Conservation (phyloP, 768 basidiomycete genomes). For the Favolaschia claudopus region DNA sequence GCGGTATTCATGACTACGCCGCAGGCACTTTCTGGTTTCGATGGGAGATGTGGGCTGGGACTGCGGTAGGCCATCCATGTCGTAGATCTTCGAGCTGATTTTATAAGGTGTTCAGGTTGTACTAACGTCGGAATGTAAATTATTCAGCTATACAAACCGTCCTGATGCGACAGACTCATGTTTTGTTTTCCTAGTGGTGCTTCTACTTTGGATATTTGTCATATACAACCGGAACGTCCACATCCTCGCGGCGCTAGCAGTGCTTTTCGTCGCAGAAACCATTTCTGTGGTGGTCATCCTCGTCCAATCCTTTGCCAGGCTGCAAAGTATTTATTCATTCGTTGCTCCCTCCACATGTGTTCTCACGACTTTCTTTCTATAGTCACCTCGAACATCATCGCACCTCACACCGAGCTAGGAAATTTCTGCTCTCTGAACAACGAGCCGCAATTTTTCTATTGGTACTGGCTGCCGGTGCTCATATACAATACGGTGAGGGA, state of each 20-base stretch:
- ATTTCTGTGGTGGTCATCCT: constrained; percentile 30
- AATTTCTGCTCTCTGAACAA: background rate
- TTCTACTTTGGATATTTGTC: constrained; percentile 40
- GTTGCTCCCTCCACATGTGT: background rate
- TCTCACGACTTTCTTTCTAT: background rate
- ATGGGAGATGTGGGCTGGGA: constrained; percentile 37
- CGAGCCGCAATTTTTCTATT: background rate
- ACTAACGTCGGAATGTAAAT: constrained; percentile 13
- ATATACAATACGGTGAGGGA: constrained; percentile 11
- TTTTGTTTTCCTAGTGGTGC: constrained; percentile 32
- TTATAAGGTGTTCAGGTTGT: constrained; percentile 6
- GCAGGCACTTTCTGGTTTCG: constrained; percentile 37
- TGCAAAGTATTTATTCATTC: background rate
- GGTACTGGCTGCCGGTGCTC: constrained; percentile 30
- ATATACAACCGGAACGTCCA: constrained; percentile 32
- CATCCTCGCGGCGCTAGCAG: constrained; percentile 26
- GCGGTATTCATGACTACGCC: too few relatives aligned
- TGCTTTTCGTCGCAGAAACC: constrained; percentile 26
- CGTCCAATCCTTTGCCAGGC: constrained; percentile 25
- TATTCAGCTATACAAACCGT: background rate
- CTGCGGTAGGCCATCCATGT: constrained; percentile 26
- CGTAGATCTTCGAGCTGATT: constrained; percentile 23
- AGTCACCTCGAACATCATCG: constrained; percentile 4
- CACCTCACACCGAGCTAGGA: too few relatives aligned
- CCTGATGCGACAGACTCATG: background rate